Percentiles rank a stretch among this genome's conserved stretches.
These are phyloP conservation scores for Hura crepitans DNA, from an alignment of 441 rosid species.

Conservation along the genomic window DNA sequence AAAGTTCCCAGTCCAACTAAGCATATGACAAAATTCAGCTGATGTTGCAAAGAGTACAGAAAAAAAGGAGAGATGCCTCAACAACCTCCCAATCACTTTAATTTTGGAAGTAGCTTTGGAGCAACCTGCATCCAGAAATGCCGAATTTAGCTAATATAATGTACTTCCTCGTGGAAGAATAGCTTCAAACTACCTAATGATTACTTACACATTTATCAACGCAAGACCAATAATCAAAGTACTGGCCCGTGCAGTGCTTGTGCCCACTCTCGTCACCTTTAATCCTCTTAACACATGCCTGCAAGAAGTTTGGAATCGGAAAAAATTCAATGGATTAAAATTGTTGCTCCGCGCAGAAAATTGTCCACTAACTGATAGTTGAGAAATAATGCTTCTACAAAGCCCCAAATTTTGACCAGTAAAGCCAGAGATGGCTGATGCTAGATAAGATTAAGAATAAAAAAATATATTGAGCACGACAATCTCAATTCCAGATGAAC, in stretches of 20 bases:
- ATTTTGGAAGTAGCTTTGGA: constrained; percentile 37
- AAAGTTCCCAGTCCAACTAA: not conserved
- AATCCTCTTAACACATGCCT: constrained; percentile 62
- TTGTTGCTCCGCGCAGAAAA: not conserved
- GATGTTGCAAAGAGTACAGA: constrained; percentile 3
- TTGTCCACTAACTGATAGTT: not conserved
- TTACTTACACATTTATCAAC: constrained; percentile 56
- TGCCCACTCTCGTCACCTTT: constrained; percentile 39
- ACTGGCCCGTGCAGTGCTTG: constrained; percentile 67
- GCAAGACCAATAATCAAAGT: constrained; percentile 53
- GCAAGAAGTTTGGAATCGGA: not conserved
- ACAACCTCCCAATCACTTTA: constrained; percentile 34
- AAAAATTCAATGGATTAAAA: not conserved
- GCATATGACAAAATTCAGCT: constrained; percentile 11
- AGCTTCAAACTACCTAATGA: not conserved
- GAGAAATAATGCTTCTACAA: not conserved
- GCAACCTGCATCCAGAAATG: constrained; percentile 46
- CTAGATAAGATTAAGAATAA: too few relatives aligned
- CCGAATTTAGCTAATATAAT: not conserved
- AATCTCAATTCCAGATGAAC: not conserved
- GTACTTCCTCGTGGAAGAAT: not conserved
- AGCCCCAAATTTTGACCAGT: not conserved
- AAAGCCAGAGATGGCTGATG: too few relatives aligned
- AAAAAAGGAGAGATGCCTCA: not conserved
- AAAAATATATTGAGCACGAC: not conserved